These are phyloP conservation scores for Saccharomycopsis javanensis DNA, from an alignment of 805 yeast species.

Conservation along the genomic window DNA sequence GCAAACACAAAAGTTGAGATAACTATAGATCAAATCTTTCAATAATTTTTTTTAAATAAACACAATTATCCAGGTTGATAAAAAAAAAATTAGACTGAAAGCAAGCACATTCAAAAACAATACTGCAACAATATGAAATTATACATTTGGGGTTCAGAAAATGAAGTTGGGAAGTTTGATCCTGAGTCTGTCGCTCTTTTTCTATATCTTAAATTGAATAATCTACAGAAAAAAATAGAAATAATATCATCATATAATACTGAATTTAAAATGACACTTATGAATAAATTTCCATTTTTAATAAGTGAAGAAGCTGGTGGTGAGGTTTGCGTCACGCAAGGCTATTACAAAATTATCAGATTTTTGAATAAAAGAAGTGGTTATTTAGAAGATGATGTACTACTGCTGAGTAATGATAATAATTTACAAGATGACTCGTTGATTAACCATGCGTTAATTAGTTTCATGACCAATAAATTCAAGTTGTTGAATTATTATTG, in stretches of 20 bases:
- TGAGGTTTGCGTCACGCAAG: slow-evolving; percentile 5
- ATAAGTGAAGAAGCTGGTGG: slow-evolving; percentile 4
- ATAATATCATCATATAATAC: slow-evolving; percentile 6
- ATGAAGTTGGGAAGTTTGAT: slow-evolving; percentile 6
- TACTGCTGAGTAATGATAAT: neutral
- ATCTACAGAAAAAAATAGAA: neutral
- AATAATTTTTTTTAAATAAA: too few relatives aligned
- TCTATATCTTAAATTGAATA: slow-evolving; percentile 7
- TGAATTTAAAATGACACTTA: neutral
- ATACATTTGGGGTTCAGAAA: slow-evolving; percentile 15
- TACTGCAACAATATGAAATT: slow-evolving; percentile 4
- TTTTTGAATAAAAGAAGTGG: slow-evolving; percentile 4
- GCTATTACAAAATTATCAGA: slow-evolving; percentile 8
- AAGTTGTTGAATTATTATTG: slow-evolving; percentile 7
- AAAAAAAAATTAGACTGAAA: too few relatives aligned
- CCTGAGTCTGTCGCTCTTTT: slow-evolving; percentile 16
- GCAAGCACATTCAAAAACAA: neutral
- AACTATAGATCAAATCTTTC: too few relatives aligned
- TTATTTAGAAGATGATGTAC: too few relatives aligned
- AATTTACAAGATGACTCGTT: neutral
- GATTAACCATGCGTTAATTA: slow-evolving; percentile 3
- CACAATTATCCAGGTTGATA: too few relatives aligned
- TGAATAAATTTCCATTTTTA: slow-evolving; percentile 13
- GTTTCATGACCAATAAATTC: slow-evolving; percentile 9
- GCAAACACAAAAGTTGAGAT: too few relatives aligned